phyloP scores from a whole-genome alignment of 169 alveolate species.

The Cryptosporidium tyzzeri region DNA sequence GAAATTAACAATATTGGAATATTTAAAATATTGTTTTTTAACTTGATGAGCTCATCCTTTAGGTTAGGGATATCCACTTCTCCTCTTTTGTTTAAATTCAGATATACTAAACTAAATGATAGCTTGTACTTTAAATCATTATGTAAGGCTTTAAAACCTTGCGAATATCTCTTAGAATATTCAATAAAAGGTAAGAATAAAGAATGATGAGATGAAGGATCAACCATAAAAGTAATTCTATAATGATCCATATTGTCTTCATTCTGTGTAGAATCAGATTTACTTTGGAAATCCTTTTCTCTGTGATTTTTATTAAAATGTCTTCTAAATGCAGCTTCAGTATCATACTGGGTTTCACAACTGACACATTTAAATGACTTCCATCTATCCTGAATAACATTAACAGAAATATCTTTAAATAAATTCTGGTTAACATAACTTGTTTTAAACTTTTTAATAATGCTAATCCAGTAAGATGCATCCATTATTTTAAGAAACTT shows the following conservation, averaged over 20 bases:
- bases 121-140: background rate
- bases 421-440: background rate
- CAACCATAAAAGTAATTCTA: constrained; percentile 84
- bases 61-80: constrained; percentile 72
- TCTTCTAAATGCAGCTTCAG: constrained; percentile 76
- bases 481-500: constrained; percentile 82
- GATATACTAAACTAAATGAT: constrained; percentile 15
- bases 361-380: constrained; percentile 76
- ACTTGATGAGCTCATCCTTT: constrained; percentile 76
- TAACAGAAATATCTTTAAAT: constrained; percentile 72
- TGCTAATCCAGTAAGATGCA: constrained; percentile 71
- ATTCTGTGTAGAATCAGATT: background rate
- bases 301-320: constrained; percentile 72
- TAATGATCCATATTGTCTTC: constrained; percentile 47
- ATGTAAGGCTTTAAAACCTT: constrained; percentile 13
- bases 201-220: constrained; percentile 88
- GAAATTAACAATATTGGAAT: constrained; percentile 84
- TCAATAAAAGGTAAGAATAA: constrained; percentile 88
- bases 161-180: constrained; percentile 67
- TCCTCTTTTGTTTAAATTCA: constrained; percentile 56
- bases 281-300: background rate
- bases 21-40: constrained; percentile 51
- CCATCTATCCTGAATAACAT: constrained; percentile 77
- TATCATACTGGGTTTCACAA: constrained; percentile 74
- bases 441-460: constrained; percentile 38